These are phyloP conservation scores for Coemansia nantahalensis DNA, from an alignment of 192 early-diverging fungal genomes.

Conservation along the genomic window DNA sequence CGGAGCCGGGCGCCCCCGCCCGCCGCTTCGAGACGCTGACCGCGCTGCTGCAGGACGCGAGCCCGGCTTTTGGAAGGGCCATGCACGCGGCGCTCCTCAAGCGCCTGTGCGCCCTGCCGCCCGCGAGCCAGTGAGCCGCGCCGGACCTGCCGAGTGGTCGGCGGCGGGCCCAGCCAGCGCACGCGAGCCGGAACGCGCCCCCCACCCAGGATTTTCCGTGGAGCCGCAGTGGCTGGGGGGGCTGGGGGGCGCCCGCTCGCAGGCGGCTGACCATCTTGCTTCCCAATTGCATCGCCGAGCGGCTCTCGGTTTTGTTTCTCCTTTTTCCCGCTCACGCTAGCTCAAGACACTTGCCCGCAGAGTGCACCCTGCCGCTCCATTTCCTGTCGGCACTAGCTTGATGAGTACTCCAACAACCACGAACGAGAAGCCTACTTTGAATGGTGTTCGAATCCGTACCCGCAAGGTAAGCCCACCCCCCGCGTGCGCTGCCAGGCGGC, in stretches of 20 bases:
- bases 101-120: slow-evolving; percentile 14
- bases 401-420: slow-evolving; percentile 51
- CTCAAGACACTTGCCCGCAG: too few relatives aligned
- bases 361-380: too few relatives aligned
- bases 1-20: neutral
- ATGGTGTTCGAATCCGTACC: slow-evolving; percentile 51
- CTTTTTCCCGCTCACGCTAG: neutral
- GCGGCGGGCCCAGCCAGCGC: too few relatives aligned
- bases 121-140: too few relatives aligned
- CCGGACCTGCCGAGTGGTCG: too few relatives aligned
- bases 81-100: slow-evolving; percentile 22
- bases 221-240: too few relatives aligned
- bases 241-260: too few relatives aligned
- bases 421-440: slow-evolving; percentile 54
- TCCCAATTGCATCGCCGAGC: too few relatives aligned
- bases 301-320: neutral
- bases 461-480: slow-evolving; percentile 32
- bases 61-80: slow-evolving; percentile 19
- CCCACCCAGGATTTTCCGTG: too few relatives aligned
- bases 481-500: neutral
- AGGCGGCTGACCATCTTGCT: too few relatives aligned
- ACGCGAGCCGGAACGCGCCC: too few relatives aligned
- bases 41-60: slow-evolving; percentile 18
- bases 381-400: too few relatives aligned
- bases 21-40: slow-evolving; percentile 26